These are phyloP conservation scores for Myxozyma nipponensis DNA, from an alignment of 805 yeast species.

Conservation along the genomic window DNA sequence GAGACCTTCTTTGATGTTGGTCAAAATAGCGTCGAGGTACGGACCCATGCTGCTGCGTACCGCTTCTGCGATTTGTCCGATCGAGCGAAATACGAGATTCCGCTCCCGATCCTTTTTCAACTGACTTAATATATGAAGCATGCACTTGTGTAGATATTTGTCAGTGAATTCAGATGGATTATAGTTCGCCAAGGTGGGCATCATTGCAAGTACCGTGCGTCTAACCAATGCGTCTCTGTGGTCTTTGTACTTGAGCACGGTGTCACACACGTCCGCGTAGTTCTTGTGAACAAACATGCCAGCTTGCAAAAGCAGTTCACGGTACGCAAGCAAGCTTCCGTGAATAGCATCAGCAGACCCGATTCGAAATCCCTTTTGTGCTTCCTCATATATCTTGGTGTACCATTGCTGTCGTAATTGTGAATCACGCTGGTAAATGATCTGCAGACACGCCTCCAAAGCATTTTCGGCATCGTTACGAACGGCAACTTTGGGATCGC, in stretches of 20 bases:
- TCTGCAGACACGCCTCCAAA: conserved; percentile 69
- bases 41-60: conserved; percentile 83
- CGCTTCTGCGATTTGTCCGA: conserved; percentile 75
- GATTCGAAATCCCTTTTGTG: conserved; percentile 51
- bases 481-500: conserved; percentile 71
- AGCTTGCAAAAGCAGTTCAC: conserved; percentile 69
- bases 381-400: conserved; percentile 61
- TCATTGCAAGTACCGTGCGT: conserved; percentile 75
- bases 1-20: conserved; percentile 76
- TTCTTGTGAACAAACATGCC: conserved; percentile 69
- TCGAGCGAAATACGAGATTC: conserved; percentile 68
- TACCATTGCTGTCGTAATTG: conserved; percentile 73
- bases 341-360: conserved; percentile 69
- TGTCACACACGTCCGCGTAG: conserved; percentile 73
- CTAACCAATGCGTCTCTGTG: conserved; percentile 72
- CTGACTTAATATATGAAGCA: conserved; percentile 72
- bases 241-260: conserved; percentile 67
- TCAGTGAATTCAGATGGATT: conserved; percentile 72
- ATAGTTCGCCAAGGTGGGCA: conserved; percentile 79
- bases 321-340: conserved; percentile 76
- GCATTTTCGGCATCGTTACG: conserved; percentile 83
- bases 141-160: conserved; percentile 72
- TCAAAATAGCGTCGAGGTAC: conserved; percentile 81
- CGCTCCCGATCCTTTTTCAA: conserved; percentile 73
- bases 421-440: conserved; percentile 73